phyloP scores from a whole-genome alignment of 2,329 filamentous ascomycete species.

The Phaeomoniella chlamydospora region DNA sequence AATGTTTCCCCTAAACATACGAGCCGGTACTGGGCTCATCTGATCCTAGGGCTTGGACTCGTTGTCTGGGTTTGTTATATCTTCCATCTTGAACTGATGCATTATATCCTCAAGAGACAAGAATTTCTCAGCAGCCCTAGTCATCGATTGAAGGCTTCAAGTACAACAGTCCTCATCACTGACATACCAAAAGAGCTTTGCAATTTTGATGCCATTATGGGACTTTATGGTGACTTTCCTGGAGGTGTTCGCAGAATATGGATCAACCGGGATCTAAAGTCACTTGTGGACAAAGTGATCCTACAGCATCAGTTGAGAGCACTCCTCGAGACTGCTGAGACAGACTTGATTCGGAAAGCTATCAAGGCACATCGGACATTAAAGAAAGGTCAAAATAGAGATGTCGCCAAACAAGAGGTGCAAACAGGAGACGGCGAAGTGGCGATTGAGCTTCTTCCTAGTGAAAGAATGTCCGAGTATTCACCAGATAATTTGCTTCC shows the following conservation, averaged over 20 bases:
- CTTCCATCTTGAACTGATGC: slow-evolving; percentile 15
- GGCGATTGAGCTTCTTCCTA: too few species aligned
- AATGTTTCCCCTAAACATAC: slow-evolving; percentile 15
- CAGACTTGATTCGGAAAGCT: slow-evolving; percentile 9
- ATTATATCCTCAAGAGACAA: slow-evolving; percentile 15
- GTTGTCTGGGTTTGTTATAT: slow-evolving; percentile 16
- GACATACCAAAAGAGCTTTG: slow-evolving; percentile 15
- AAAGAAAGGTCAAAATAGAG: slow-evolving; percentile 9
- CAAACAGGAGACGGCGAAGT: too few species aligned
- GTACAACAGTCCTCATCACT: slow-evolving; percentile 17
- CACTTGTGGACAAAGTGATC: slow-evolving; percentile 13
- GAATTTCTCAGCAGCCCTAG: slow-evolving; percentile 14
- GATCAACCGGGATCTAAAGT: slow-evolving; percentile 16
- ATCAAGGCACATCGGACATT: slow-evolving; percentile 9
- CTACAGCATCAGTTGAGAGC: slow-evolving; percentile 13
- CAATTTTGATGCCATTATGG: slow-evolving; percentile 13
- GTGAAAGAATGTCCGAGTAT: too few species aligned
- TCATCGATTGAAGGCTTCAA: slow-evolving; percentile 15
- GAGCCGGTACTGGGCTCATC: slow-evolving; percentile 17
- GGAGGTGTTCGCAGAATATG: slow-evolving; percentile 15
- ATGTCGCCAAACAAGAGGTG: too few species aligned
- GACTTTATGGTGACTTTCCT: slow-evolving; percentile 16
- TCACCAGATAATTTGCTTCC: too few species aligned
- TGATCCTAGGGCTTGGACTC: slow-evolving; percentile 12
- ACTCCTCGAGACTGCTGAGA: slow-evolving; percentile 16